phyloP scores from a whole-genome alignment of 768 basidiomycete species.

The Pholiota molesta region DNA sequence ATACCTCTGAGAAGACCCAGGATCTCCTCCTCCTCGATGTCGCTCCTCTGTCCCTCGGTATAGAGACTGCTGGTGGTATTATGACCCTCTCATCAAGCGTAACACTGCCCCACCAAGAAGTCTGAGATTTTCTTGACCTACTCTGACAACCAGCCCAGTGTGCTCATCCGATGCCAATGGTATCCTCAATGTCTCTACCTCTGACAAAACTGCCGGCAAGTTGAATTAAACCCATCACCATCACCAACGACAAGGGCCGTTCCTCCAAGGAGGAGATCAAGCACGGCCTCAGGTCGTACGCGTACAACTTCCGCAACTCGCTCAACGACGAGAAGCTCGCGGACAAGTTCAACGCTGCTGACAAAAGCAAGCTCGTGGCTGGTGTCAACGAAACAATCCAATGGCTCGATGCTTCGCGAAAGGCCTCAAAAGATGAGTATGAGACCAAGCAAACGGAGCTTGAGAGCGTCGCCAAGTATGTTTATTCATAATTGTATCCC shows the following conservation, averaged over 20 bases:
- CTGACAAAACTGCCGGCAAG: slow-evolving; percentile 97
- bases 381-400: slow-evolving; percentile 82
- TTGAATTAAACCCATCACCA: slow-evolving; percentile 92
- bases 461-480: slow-evolving; percentile 73
- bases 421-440: slow-evolving; percentile 94
- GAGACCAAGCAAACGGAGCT: slow-evolving; percentile 92
- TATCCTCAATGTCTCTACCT: slow-evolving; percentile 93
- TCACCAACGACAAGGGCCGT: slow-evolving; percentile 97
- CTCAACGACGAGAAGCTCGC: slow-evolving; percentile 84
- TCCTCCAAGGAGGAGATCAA: slow-evolving; percentile 98
- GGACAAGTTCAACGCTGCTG: slow-evolving; percentile 82
- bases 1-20: slow-evolving; percentile 98
- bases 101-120: slow-evolving; percentile 99
- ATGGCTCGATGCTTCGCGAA: slow-evolving; percentile 87
- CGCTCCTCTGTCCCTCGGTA: slow-evolving; percentile 93
- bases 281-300: slow-evolving; percentile 92
- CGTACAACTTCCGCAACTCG: slow-evolving; percentile 95
- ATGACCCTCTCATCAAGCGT: slow-evolving; percentile 98
- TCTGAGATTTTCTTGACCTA: slow-evolving; percentile 99
- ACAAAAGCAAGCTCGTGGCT: slow-evolving; percentile 82
- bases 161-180: slow-evolving; percentile 98
- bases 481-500: slow-evolving; percentile 11
- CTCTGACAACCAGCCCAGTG: slow-evolving; percentile 98
- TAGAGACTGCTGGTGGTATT: slow-evolving; percentile 98
- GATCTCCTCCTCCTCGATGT: slow-evolving; percentile 99